Evolutionary conservation across 345 rosid species (phyloP).

Genomic region (Arabidopsis suecica): DNA sequence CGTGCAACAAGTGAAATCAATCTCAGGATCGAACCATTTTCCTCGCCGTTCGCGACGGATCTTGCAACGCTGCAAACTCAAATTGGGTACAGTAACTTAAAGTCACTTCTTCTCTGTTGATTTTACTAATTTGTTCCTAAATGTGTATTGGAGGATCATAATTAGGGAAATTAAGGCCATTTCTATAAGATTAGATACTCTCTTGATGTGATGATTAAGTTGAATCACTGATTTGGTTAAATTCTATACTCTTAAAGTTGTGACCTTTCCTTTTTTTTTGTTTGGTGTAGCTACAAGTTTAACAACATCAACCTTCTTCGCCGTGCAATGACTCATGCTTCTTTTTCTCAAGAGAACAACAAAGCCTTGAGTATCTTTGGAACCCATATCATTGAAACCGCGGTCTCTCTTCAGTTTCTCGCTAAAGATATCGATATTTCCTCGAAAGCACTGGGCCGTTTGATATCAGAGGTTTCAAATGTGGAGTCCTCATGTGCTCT

Average conservation of each 20-base stretch:
- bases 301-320: constrained; percentile 55
- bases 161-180: neutral
- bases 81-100: constrained; percentile 40
- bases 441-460: constrained; percentile 51
- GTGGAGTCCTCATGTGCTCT: constrained; percentile 62
- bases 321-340: constrained; percentile 75
- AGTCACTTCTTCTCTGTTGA: neutral
- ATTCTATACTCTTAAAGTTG: neutral
- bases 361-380: constrained; percentile 68
- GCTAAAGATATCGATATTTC: constrained; percentile 57
- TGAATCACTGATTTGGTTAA: neutral
- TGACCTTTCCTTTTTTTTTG: constrained; percentile 2
- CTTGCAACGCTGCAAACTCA: constrained; percentile 52
- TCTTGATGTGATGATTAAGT: neutral
- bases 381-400: constrained; percentile 55
- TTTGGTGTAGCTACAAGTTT: constrained; percentile 55
- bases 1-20: constrained; percentile 26
- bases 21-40: constrained; percentile 34
- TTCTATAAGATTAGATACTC: neutral
- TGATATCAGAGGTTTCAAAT: constrained; percentile 49
- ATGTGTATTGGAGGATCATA: neutral
- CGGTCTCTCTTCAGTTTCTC: constrained; percentile 50
- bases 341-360: constrained; percentile 73
- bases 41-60: constrained; percentile 50
- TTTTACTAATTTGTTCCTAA: neutral